Evolutionary conservation across 495 filamentous ascomycete genomes (phyloP).

Genomic region (Astrothelium macrocarpum): DNA sequence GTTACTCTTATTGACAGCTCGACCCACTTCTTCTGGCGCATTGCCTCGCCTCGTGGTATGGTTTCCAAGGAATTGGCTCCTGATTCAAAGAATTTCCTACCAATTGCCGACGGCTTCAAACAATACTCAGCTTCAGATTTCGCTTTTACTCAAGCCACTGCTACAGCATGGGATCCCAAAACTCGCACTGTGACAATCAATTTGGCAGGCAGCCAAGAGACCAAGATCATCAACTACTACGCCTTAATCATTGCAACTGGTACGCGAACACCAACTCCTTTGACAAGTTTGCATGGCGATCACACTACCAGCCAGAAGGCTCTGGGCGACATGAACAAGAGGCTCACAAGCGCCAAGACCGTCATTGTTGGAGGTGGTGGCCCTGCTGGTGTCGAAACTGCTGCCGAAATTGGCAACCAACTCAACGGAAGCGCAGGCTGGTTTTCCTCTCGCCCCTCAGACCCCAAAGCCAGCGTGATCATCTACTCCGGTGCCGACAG

Average conservation of each 20-base stretch:
- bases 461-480: constrained; percentile 37
- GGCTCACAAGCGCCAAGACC: constrained; percentile 28
- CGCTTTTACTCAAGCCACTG: constrained; percentile 35
- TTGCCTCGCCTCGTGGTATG: constrained; percentile 31
- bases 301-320: constrained; percentile 19
- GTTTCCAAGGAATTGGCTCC: constrained; percentile 28
- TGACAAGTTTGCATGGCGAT: constrained; percentile 27
- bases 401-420: constrained; percentile 40
- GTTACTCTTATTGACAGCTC: constrained; percentile 32
- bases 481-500: constrained; percentile 34
- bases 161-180: constrained; percentile 27
- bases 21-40: constrained; percentile 33
- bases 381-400: constrained; percentile 51
- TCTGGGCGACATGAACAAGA: constrained; percentile 19
- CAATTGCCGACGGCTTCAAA: constrained; percentile 28
- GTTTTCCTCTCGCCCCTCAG: constrained; percentile 11
- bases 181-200: constrained; percentile 27
- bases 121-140: constrained; percentile 24
- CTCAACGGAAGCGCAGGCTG: constrained; percentile 24
- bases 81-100: constrained; percentile 27
- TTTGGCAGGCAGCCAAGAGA: constrained; percentile 2
- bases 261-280: constrained; percentile 20
- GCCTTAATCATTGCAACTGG: constrained; percentile 37
- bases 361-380: constrained; percentile 53
- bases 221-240: constrained; percentile 30